Conservation (phyloP, 768 basidiomycete genomes). For the Suillus luteus region DNA sequence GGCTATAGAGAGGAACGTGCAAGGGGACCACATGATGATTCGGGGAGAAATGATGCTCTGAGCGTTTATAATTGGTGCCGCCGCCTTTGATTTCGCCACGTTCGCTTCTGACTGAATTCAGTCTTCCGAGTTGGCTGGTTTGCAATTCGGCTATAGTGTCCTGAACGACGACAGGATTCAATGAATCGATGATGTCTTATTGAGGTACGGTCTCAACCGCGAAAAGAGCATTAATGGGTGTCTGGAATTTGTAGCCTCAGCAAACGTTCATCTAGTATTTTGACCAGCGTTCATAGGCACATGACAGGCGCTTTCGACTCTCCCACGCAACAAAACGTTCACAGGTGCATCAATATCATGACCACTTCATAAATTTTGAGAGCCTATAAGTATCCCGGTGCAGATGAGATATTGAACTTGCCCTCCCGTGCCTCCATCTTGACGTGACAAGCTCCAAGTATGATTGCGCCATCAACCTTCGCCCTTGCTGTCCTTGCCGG, state of each 20-base stretch:
- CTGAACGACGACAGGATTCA: background rate
- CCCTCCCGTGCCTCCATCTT: background rate
- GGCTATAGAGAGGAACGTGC: background rate
- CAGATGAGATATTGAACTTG: background rate
- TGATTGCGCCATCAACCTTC: conserved; percentile 18
- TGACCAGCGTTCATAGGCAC: background rate
- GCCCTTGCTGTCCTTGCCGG: conserved; percentile 20
- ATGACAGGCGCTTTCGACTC: background rate
- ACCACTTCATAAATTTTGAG: background rate
- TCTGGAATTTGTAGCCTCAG: background rate
- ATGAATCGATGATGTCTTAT: background rate
- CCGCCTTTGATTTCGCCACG: too few relatives aligned
- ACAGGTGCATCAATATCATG: background rate
- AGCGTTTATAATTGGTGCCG: background rate
- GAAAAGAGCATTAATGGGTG: background rate
- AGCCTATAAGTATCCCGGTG: conserved; percentile 6
- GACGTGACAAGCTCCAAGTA: conserved; percentile 11
- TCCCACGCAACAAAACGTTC: background rate
- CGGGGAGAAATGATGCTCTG: background rate
- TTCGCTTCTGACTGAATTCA: too few relatives aligned
- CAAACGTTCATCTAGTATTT: too few relatives aligned
- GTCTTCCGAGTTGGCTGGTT: too few relatives aligned
- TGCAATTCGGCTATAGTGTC: background rate
- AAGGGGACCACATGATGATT: background rate
- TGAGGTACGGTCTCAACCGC: background rate